Evolutionary conservation across 495 filamentous ascomycete species (phyloP), one percentile per base, ranked within the genome.

Genomic region (Penicillium nucicola): DNA sequence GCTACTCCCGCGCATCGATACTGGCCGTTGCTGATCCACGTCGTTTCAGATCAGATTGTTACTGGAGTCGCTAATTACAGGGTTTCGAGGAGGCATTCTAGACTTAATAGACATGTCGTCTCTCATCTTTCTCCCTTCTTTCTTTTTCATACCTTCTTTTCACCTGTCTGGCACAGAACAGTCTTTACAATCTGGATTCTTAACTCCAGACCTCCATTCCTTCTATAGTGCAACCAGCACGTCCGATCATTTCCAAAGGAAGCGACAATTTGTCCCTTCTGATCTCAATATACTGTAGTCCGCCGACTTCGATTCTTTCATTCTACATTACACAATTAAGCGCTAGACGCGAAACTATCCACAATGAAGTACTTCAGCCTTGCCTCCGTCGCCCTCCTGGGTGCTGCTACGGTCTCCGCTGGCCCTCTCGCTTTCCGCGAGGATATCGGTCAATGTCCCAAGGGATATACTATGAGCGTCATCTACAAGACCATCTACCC

Each of bases 181-280:
- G 40, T 52, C 43, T 43, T 36, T 36, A 42, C 46, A 57, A 53
- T 64, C 60, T 64, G 42, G 53, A 52, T 61, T 67, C 64, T 52
- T 55, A 62, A 23, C 62, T 65, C 58, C 60, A 64, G 62, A 55
- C 65, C 61, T 69, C 62, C 69, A 56, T 69, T 70, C 66, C 35
- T 72, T 54, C 23, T 15, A 20, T 9, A 50, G 60, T 57, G 54
- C 56, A 46, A 11, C 55, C 25, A 52, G 56, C 57, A 59, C 61
- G 54, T 64, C 44, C 53, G n/a, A 42, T 69, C 58, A 12, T 61
- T 64, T 30, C 17, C n/a, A n/a, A n/a, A 18, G 10, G 25, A 28
- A 28, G 25, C 25, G 25, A 31, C 36, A 22, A 45, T 25, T 39
- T 52, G 30, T 35, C 14, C 14, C 15, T 20, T 28, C 20, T 13